phyloP scores from a whole-genome alignment of 2,329 filamentous ascomycete genomes.

The Scedosporium dehoogii region DNA sequence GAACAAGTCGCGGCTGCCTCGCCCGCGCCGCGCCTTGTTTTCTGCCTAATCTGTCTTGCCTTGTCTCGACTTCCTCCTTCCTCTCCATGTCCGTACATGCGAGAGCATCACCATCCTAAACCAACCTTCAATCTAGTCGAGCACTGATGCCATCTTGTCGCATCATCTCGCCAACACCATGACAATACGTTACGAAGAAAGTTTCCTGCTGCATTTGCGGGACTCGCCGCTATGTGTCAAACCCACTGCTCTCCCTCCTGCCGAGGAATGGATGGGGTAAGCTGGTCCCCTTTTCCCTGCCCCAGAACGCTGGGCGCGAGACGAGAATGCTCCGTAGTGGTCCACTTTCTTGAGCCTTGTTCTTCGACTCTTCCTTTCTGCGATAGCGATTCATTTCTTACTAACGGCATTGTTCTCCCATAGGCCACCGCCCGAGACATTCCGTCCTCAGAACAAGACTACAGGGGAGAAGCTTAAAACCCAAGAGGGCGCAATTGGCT shows the following conservation, averaged over 20 bases:
- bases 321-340: background rate
- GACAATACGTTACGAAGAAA: conserved; percentile 57
- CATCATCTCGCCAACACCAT: conserved; percentile 1
- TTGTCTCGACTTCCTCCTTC: background rate
- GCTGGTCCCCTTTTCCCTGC: conserved; percentile 17
- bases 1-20: conserved; percentile 5
- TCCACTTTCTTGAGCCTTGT: background rate
- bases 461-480: conserved; percentile 7
- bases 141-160: conserved; percentile 5
- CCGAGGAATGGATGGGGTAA: conserved; percentile 96
- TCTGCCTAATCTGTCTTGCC: background rate
- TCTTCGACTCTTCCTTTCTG: background rate
- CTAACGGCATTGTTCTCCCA: background rate
- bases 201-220: conserved; percentile 65
- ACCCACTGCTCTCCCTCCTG: conserved; percentile 67
- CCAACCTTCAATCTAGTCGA: background rate
- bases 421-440: conserved; percentile 5
- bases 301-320: conserved; percentile 1
- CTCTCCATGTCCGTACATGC: background rate
- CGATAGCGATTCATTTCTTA: background rate
- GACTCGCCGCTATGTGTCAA: conserved; percentile 76
- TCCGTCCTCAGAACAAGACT: conserved; percentile 8
- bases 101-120: background rate
- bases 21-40: conserved; percentile 3
- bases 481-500: conserved; percentile 5